Evolutionary conservation across 306 rosid species (phyloP), one percentile per base, ranked within the genome.

Genomic region (Spatholobus suberectus): DNA sequence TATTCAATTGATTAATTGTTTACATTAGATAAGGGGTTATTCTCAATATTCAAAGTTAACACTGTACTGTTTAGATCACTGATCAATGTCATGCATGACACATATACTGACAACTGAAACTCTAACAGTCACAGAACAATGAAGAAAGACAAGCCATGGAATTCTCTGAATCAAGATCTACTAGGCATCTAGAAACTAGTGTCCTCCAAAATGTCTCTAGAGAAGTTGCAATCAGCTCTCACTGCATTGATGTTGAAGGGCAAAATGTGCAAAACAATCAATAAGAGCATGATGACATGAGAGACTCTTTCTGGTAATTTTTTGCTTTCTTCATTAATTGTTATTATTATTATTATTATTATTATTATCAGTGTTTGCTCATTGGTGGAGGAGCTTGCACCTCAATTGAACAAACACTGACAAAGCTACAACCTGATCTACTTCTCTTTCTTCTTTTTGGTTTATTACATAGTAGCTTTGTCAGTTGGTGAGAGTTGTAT

Each of bases 81-180:
- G 79, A 70, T 51, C 40, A 61, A 61, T 61, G 10, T 6, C 40
- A 44, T 81, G 43, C 81, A 29, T 81, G 61, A 17, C 70, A 80
- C 72, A 26, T 58, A 44, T 73, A 57, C 74, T 85, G 73, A 75
- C 79, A 18, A 70, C 13, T 58, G 57, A 83, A 40, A 84, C 61
- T 63, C 65, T 88, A 55, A 51, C 81, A 76, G 61, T 76, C 82
- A 52, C 87, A 78, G 35, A 47, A 58, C 70, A 26, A 74, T 80
- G 90, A 86, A 76, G 90, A 84, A 73, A 57, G 85, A 70, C 73
- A 69, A 58, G 12, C 78, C 14, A 14, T 47, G 13, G 83, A 82
- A 49, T 35, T 75, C 21, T 75, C 80, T n/a, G 89, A 84, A 59
- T 58, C 84, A 70, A 81, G 81, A 67, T 58, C 86, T 11, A 61